A percentile compares a stretch with the other conserved stretches of the same genome.
phyloP scores from a whole-genome alignment of 768 basidiomycete genomes.

The Calocybe gangraenosa region DNA sequence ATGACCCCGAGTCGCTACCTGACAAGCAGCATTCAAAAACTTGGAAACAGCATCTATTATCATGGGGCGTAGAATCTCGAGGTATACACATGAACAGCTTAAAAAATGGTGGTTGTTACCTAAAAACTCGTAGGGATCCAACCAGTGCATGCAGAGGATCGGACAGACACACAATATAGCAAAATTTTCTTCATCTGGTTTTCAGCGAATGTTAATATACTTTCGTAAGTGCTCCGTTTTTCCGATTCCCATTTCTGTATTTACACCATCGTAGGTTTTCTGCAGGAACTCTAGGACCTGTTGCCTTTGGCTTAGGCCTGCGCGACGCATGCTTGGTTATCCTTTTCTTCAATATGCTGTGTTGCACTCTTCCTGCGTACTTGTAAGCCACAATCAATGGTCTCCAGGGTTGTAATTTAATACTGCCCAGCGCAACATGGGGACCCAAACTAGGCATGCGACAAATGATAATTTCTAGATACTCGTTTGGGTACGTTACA shows the following conservation, averaged over 20 bases:
- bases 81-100: conserved; percentile 15
- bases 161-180: conserved; percentile 56
- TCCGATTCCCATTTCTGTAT: neutral
- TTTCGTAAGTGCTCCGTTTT: conserved; percentile 33
- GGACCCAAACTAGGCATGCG: conserved; percentile 83
- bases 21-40: neutral
- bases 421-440: conserved; percentile 48
- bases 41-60: conserved; percentile 17
- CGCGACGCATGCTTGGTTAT: conserved; percentile 63
- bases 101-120: neutral
- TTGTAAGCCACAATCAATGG: conserved; percentile 31
- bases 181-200: conserved; percentile 81
- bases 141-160: conserved; percentile 52
- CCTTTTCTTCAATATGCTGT: conserved; percentile 64
- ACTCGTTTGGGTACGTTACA: conserved; percentile 30
- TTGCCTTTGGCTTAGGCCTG: conserved; percentile 52
- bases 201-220: conserved; percentile 66
- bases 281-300: conserved; percentile 63
- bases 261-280: conserved; percentile 60
- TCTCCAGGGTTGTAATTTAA: neutral
- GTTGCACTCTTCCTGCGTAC: conserved; percentile 57
- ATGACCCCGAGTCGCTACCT: neutral
- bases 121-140: conserved; percentile 36
- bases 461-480: conserved; percentile 72
- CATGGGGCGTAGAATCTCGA: conserved; percentile 29